Conservation (phyloP, 805 yeast species). For the Cyberlindnera veronae region DNA sequence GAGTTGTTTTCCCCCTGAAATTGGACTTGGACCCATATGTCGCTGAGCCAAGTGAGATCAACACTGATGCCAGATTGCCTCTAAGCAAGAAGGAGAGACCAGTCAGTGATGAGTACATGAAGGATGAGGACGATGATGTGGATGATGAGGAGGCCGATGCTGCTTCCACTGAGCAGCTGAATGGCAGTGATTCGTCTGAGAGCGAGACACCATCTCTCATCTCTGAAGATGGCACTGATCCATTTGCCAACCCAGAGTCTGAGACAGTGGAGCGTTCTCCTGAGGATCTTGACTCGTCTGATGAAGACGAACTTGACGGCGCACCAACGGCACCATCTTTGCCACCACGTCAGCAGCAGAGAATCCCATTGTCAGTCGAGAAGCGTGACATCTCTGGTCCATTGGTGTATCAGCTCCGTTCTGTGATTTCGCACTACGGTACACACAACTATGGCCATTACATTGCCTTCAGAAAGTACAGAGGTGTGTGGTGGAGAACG, state of each 20-base stretch:
- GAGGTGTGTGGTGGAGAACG: conserved; percentile 94
- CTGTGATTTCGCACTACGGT: conserved; percentile 91
- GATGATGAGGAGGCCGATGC: conserved; percentile 7
- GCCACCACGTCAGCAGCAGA: conserved; percentile 3
- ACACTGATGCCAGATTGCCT: conserved; percentile 74
- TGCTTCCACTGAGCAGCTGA: too few species aligned
- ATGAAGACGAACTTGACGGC: not conserved
- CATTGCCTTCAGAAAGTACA: conserved; percentile 74
- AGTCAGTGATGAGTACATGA: not conserved
- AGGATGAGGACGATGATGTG: not conserved
- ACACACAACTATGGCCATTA: conserved; percentile 98
- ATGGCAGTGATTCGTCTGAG: too few species aligned
- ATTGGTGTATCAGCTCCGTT: conserved; percentile 66
- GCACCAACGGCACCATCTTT: too few species aligned
- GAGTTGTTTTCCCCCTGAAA: conserved; percentile 69
- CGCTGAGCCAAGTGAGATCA: conserved; percentile 64
- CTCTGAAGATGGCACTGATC: conserved; percentile 8
- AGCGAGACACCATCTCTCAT: conserved; percentile 4
- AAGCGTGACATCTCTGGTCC: conserved; percentile 33
- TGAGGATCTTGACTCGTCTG: not conserved
- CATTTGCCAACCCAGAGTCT: conserved; percentile 1
- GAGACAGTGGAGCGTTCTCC: too few species aligned
- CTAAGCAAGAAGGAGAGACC: conserved; percentile 49
- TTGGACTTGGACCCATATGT: conserved; percentile 68
- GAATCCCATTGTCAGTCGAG: conserved; percentile 12